Conservation (phyloP, 352 stramenopile genomes). For the Peronospora tabacina region DNA sequence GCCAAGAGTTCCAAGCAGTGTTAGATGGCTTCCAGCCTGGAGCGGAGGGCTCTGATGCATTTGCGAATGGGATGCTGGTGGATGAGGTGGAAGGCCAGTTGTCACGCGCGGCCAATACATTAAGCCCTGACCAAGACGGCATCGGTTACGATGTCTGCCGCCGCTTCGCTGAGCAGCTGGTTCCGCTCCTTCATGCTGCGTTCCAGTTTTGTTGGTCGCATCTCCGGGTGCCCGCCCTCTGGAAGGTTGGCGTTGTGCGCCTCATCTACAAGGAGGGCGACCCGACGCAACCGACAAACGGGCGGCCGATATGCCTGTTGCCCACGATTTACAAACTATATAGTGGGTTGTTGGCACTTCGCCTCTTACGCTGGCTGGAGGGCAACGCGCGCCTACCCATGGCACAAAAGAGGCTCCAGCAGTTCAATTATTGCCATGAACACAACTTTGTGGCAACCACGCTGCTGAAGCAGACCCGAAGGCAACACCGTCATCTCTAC, state of each 20-base stretch:
- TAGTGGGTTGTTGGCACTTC: slow-evolving; percentile 11
- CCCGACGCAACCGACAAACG: slow-evolving; percentile 9
- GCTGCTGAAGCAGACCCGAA: neutral
- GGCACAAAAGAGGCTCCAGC: slow-evolving; percentile 19
- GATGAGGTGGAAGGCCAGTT: slow-evolving; percentile 28
- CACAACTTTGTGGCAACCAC: slow-evolving; percentile 16
- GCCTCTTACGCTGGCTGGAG: slow-evolving; percentile 8
- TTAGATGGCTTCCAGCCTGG: neutral
- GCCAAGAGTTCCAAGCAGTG: neutral
- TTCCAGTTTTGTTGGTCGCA: slow-evolving; percentile 20
- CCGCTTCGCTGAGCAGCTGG: slow-evolving; percentile 7
- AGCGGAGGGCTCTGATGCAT: neutral
- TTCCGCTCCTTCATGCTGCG: slow-evolving; percentile 10
- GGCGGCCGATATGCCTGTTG: slow-evolving; percentile 30
- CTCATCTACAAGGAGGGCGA: slow-evolving; percentile 35
- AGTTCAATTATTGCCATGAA: slow-evolving; percentile 17
- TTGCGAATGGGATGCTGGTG: neutral
- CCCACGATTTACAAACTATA: slow-evolving; percentile 30
- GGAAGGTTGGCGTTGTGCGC: slow-evolving; percentile 22
- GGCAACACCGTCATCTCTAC: no score
- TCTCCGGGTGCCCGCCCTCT: slow-evolving; percentile 11
- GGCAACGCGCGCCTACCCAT: neutral
- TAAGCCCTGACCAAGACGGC: slow-evolving; percentile 16
- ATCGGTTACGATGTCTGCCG: slow-evolving; percentile 19
- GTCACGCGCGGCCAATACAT: neutral